These are phyloP conservation scores for Solanum verrucosum DNA, from an alignment of 257 asterid species.

Conservation along the genomic window DNA sequence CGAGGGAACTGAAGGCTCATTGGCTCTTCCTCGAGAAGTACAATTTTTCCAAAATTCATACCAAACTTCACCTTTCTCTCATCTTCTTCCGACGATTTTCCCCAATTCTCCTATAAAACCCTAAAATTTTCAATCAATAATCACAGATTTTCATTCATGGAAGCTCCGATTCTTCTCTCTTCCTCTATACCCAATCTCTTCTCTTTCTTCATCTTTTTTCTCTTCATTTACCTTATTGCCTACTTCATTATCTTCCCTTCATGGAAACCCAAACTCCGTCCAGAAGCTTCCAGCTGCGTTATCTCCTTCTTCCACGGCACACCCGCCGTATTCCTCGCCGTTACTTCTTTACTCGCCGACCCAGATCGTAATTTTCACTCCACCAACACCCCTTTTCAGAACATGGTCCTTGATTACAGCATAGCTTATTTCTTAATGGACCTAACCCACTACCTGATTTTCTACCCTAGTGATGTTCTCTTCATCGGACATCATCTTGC, in stretches of 20 bases:
- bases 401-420: constrained; percentile 76
- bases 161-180: background rate
- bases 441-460: constrained; percentile 64
- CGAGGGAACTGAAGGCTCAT: background rate
- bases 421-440: constrained; percentile 84
- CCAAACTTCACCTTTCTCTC: background rate
- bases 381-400: constrained; percentile 50
- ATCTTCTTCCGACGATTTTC: background rate
- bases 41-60: background rate
- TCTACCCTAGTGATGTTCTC: constrained; percentile 62
- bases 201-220: constrained; percentile 33
- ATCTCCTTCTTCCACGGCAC: constrained; percentile 86
- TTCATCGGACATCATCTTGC: constrained; percentile 85
- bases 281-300: constrained; percentile 91
- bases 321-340: constrained; percentile 75
- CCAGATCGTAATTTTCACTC: constrained; percentile 46
- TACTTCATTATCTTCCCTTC: constrained; percentile 46
- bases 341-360: constrained; percentile 43
- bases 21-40: background rate
- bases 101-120: background rate
- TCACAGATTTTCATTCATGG: constrained; percentile 17
- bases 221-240: constrained; percentile 39
- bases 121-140: background rate
- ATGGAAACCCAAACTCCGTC: constrained; percentile 62
- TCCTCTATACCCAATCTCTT: constrained; percentile 23